Evolutionary conservation across 305 asterid species (phyloP).

Genomic region (Fraxinus sp.): DNA sequence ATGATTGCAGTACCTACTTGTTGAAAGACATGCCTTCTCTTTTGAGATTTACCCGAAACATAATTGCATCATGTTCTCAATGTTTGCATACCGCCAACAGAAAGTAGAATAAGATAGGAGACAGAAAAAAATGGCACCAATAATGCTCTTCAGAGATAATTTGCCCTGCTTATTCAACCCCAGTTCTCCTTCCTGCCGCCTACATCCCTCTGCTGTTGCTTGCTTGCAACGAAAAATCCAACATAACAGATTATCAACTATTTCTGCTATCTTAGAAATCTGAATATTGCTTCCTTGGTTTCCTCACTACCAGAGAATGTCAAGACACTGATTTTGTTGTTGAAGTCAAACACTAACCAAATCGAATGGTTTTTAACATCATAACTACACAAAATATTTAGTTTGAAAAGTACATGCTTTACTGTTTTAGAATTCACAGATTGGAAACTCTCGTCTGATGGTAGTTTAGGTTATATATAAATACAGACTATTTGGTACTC

Average conservation of each 20-base stretch:
- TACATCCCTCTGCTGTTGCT: neutral
- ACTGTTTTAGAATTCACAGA: neutral
- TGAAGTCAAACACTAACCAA: neutral
- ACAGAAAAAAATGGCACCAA: neutral
- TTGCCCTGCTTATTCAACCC: neutral
- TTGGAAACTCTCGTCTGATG: neutral
- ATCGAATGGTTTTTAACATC: neutral
- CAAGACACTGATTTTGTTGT: neutral
- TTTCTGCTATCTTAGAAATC: neutral
- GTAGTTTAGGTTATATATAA: neutral
- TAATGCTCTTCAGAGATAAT: neutral
- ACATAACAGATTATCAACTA: neutral
- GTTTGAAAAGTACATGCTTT: neutral
- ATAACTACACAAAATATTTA: neutral
- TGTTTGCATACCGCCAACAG: neutral
- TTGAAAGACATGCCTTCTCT: neutral
- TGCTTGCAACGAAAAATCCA: neutral
- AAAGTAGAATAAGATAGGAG: neutral
- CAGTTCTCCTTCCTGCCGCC: neutral
- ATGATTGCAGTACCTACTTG: neutral
- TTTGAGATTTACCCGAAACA: neutral
- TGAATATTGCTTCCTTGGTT: neutral
- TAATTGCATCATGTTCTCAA: neutral
- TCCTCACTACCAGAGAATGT: neutral
- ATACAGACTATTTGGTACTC: neutral